These are phyloP conservation scores for Rutidosis leptorrhynchoides DNA, from an alignment of 129 eudicot species.

Conservation along the genomic window DNA sequence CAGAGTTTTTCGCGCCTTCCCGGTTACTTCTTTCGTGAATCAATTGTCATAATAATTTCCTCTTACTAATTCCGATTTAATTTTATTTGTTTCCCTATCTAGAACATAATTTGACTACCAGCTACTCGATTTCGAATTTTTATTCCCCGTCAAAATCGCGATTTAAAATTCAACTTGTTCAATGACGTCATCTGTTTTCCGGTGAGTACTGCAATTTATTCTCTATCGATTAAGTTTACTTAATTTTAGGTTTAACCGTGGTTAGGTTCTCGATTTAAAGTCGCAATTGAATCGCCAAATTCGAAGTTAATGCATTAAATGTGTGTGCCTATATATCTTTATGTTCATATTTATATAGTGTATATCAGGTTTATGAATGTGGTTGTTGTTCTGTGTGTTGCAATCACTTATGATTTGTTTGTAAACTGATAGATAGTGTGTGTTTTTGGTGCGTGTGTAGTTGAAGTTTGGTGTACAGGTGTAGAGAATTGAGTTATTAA, in stretches of 20 bases:
- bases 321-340: not conserved
- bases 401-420: not conserved
- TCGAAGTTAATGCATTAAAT: not conserved
- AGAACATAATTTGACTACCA: conserved; percentile 1
- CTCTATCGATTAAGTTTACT: not conserved
- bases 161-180: not conserved
- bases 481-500: conserved; percentile 11
- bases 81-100: conserved; percentile 1
- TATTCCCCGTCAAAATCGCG: not conserved
- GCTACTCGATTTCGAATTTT: not conserved
- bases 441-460: conserved; percentile 12
- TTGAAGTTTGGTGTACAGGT: conserved; percentile 13
- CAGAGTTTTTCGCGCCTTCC: conserved; percentile 19
- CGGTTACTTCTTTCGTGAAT: not conserved
- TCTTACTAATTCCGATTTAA: not conserved
- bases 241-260: not conserved
- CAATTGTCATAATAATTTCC: not conserved
- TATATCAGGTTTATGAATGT: not conserved
- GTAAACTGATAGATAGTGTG: not conserved
- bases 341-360: not conserved
- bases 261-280: conserved; percentile 4
- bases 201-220: conserved; percentile 20
- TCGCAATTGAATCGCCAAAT: not conserved
- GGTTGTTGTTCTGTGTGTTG: not conserved
- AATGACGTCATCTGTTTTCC: conserved; percentile 8